phyloP scores from a whole-genome alignment of 495 filamentous ascomycete species.

The Aspergillus bridgeri region DNA sequence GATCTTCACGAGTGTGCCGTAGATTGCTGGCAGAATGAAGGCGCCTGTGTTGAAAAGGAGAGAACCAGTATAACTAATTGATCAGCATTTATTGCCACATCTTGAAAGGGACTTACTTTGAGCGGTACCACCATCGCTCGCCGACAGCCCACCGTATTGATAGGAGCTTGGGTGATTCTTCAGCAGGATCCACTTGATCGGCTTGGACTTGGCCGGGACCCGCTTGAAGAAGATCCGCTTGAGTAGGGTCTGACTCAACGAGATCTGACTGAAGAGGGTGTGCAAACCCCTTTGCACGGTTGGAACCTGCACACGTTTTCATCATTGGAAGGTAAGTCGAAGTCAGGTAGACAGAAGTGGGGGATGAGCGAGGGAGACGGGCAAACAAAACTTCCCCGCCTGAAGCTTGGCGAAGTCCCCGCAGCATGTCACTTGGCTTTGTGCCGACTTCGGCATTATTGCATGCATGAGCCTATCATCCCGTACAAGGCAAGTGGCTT shows the following conservation, averaged over 20 bases:
- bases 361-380: background rate
- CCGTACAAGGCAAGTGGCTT: too few relatives aligned
- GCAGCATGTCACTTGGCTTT: background rate
- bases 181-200: slow-evolving; percentile 1
- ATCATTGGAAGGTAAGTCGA: background rate
- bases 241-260: background rate
- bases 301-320: slow-evolving; percentile 1
- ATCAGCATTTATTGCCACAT: too few relatives aligned
- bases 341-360: background rate
- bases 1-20: too few relatives aligned
- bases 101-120: too few relatives aligned
- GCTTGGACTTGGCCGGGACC: background rate
- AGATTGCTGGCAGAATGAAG: too few relatives aligned
- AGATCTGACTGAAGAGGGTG: slow-evolving; percentile 1
- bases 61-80: too few relatives aligned
- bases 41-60: too few relatives aligned
- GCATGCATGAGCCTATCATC: too few relatives aligned
- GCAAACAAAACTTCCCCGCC: background rate
- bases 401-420: background rate
- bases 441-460: background rate
- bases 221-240: background rate
- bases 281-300: slow-evolving; percentile 1
- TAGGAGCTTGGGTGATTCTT: slow-evolving; percentile 2
- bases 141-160: background rate
- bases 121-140: too few relatives aligned